phyloP scores from a whole-genome alignment of 345 rosid species.

The Dimocarpus longan region DNA sequence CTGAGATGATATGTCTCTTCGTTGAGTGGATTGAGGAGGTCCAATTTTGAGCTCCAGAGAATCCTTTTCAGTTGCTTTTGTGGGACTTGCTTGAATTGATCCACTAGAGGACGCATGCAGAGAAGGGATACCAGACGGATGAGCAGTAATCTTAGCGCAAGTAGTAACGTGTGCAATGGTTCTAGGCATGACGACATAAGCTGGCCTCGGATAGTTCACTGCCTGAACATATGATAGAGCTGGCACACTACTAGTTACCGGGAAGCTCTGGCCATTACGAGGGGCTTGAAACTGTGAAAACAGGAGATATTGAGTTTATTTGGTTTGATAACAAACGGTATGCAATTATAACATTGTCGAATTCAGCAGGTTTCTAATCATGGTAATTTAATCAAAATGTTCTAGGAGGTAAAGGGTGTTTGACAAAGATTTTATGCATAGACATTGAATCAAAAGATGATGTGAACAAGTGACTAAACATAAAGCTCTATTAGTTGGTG shows the following conservation, averaged over 20 bases:
- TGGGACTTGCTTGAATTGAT: neutral
- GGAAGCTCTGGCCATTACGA: conserved; percentile 4
- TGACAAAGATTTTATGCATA: neutral
- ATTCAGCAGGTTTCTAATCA: neutral
- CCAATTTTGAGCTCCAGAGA: conserved; percentile 25
- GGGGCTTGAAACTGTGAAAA: conserved; percentile 10
- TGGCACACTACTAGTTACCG: neutral
- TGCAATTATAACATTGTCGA: too few species aligned
- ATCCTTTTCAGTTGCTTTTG: conserved; percentile 13
- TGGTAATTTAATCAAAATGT: neutral
- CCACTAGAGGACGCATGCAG: neutral
- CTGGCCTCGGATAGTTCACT: conserved; percentile 16
- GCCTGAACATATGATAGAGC: neutral
- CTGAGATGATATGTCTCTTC: conserved; percentile 10
- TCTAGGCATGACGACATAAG: neutral
- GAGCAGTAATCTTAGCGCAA: neutral
- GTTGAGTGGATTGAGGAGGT: conserved; percentile 10
- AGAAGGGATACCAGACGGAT: conserved; percentile 25
- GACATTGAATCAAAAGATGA: neutral
- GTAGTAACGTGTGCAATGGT: neutral
- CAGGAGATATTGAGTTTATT: neutral
- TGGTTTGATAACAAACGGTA: too few species aligned
- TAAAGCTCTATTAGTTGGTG: neutral
- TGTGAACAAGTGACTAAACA: too few species aligned
- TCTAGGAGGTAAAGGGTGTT: too few species aligned